Evolutionary conservation across 371 early-diverging fungal genomes (phyloP).

Genomic region (Lichtheimia ramosa): DNA sequence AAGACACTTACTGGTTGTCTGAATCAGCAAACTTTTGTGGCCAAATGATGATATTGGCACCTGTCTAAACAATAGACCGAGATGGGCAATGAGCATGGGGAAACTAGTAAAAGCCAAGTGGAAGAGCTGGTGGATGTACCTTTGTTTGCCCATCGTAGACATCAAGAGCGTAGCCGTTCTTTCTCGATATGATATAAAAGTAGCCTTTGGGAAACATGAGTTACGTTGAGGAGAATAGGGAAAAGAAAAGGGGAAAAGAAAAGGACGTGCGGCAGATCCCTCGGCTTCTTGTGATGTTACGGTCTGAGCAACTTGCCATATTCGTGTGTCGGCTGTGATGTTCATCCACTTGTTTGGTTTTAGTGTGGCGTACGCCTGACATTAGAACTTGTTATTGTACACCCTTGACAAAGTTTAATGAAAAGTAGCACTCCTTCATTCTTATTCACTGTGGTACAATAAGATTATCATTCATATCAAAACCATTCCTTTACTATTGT

Average conservation of each 20-base stretch:
- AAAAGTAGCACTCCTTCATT: too few species aligned
- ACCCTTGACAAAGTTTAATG: too few species aligned
- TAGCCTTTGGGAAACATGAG: constrained; percentile 41
- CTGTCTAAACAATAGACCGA: constrained; percentile 22
- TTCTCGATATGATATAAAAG: constrained; percentile 48
- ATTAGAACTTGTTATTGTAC: too few species aligned
- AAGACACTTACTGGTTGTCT: constrained; percentile 44
- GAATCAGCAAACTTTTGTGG: constrained; percentile 53
- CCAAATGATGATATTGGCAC: constrained; percentile 50
- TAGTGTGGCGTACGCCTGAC: too few species aligned
- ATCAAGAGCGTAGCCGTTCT: constrained; percentile 50
- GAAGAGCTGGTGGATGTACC: constrained; percentile 13
- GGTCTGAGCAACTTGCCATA: too few species aligned
- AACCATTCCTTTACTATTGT: too few species aligned
- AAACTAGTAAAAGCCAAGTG: not conserved
- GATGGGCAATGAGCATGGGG: not conserved
- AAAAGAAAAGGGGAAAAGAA: not conserved
- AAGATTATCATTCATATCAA: too few species aligned
- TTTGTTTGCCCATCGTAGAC: constrained; percentile 49
- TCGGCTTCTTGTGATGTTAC: too few species aligned
- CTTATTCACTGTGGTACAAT: too few species aligned
- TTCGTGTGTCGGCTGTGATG: too few species aligned
- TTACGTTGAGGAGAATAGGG: not conserved
- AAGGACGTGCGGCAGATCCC: not conserved
- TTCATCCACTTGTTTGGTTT: too few species aligned